phyloP scores from a whole-genome alignment of 1,284 basidiomycete genomes.

The Tetrapyrgos nigripes region DNA sequence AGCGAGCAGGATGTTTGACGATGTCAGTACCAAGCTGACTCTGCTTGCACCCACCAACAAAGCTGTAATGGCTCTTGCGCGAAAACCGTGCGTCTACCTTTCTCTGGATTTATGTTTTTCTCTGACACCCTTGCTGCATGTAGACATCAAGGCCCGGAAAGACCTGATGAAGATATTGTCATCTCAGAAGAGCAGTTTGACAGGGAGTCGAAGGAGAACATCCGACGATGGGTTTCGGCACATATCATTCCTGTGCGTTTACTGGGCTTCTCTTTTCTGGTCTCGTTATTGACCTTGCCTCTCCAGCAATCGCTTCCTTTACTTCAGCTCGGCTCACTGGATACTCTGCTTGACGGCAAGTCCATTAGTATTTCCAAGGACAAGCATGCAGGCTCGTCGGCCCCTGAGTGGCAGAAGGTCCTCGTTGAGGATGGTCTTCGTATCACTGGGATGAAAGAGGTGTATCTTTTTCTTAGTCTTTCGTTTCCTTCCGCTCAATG shows the following conservation, averaged over 20 bases:
- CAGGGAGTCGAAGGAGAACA: conserved; percentile 60
- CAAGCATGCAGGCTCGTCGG: conserved; percentile 38
- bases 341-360: conserved; percentile 62
- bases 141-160: conserved; percentile 60
- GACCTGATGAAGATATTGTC: conserved; percentile 46
- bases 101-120: neutral
- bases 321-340: conserved; percentile 43
- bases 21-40: conserved; percentile 49
- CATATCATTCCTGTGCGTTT: conserved; percentile 71
- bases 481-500: conserved; percentile 6
- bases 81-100: conserved; percentile 68
- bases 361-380: conserved; percentile 55
- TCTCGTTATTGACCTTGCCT: neutral
- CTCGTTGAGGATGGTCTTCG: conserved; percentile 57
- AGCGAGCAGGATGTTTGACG: conserved; percentile 57
- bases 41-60: conserved; percentile 80
- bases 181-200: conserved; percentile 73
- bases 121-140: neutral
- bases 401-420: conserved; percentile 63
- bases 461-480: conserved; percentile 31
- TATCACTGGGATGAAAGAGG: conserved; percentile 65
- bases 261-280: neutral
- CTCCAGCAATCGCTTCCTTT: conserved; percentile 49
- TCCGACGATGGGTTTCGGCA: conserved; percentile 73
- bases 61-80: conserved; percentile 76